These are phyloP conservation scores for Viola pubescens DNA, from an alignment of 441 rosid genomes.

Conservation along the genomic window DNA sequence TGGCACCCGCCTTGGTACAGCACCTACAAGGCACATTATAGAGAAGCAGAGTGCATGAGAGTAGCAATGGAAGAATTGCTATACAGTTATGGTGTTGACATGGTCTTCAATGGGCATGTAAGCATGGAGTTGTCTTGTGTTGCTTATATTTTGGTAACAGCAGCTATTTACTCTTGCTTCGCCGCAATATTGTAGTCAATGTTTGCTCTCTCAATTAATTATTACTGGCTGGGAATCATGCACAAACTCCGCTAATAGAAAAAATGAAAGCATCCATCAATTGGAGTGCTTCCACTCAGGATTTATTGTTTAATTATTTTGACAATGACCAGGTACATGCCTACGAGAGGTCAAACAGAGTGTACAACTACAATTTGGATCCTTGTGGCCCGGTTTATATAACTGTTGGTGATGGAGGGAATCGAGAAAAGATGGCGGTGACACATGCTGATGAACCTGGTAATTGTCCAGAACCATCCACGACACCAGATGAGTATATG, in stretches of 20 bases:
- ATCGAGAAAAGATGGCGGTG: conserved; percentile 52
- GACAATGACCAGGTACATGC: conserved; percentile 59
- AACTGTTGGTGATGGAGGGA: conserved; percentile 69
- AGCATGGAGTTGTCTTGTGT: conserved; percentile 11
- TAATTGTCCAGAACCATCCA: conserved; percentile 56
- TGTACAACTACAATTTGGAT: conserved; percentile 67
- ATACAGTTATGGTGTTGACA: conserved; percentile 35
- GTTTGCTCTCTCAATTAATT: too few species aligned
- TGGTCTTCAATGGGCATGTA: conserved; percentile 56
- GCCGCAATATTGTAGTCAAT: too few species aligned
- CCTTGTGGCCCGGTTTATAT: conserved; percentile 77
- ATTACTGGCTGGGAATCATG: too few species aligned
- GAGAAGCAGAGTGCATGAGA: conserved; percentile 48
- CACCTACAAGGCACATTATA: conserved; percentile 36
- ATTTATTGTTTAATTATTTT: too few species aligned
- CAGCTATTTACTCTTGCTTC: too few species aligned
- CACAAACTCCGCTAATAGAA: neutral
- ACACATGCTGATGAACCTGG: conserved; percentile 73
- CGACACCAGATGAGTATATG: conserved; percentile 29
- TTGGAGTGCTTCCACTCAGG: neutral
- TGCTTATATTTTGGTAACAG: too few species aligned
- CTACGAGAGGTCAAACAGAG: conserved; percentile 84
- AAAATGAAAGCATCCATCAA: neutral
- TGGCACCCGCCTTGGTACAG: conserved; percentile 49
- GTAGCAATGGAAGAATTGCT: conserved; percentile 44